Percentiles rank a stretch among this genome's conserved stretches.
Conservation (phyloP, 2,329 filamentous ascomycete genomes). For the Fusarium citri region DNA sequence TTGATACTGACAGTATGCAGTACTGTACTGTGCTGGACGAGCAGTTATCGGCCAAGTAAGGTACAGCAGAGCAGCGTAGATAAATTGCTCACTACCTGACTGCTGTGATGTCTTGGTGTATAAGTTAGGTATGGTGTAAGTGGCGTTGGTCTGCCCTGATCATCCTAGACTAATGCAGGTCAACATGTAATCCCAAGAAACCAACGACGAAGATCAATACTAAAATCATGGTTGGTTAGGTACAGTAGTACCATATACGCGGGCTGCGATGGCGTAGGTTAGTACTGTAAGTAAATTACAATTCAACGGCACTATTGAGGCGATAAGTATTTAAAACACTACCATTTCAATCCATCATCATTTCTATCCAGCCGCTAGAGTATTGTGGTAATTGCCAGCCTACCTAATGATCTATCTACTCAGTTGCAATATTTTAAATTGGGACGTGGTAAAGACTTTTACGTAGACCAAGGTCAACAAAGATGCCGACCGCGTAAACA, state of each 20-base stretch:
- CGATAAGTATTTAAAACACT: not conserved
- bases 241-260: not conserved
- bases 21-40: not conserved
- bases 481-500: not conserved
- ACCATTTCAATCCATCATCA: not conserved
- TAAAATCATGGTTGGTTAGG: not conserved
- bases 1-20: not conserved
- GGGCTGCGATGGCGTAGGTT: not conserved
- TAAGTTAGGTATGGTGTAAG: constrained; percentile 6
- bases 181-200: constrained; percentile 3
- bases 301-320: not conserved
- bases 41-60: constrained; percentile 24
- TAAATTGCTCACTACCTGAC: not conserved
- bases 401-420: not conserved
- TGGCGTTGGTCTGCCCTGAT: constrained; percentile 17
- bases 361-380: not conserved
- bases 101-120: not conserved
- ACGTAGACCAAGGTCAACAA: not conserved
- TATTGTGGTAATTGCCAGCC: not conserved
- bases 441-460: not conserved
- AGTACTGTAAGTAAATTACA: not conserved
- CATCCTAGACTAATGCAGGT: constrained; percentile 8
- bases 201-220: not conserved
- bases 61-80: not conserved
- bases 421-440: not conserved